A percentile compares a stretch with the other conserved stretches of the same genome.
phyloP scores from a whole-genome alignment of 1,284 basidiomycete species.

The Austroboletus rostrupii region DNA sequence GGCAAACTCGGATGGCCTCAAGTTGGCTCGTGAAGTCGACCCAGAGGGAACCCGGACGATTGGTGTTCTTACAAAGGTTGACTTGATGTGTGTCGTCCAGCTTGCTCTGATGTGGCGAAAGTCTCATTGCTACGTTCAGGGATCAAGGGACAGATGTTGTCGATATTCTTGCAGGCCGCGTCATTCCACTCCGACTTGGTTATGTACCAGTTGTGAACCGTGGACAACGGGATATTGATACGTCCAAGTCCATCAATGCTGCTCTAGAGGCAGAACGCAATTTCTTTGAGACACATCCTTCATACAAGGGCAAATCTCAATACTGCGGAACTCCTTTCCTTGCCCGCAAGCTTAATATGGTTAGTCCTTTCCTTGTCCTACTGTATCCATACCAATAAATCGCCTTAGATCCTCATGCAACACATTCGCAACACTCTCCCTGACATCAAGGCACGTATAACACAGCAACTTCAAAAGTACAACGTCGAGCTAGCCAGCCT shows the following conservation, averaged over 20 bases:
- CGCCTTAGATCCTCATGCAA: slow-evolving; percentile 87
- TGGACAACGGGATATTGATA: slow-evolving; percentile 95
- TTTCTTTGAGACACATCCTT: slow-evolving; percentile 91
- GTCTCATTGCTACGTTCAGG: slow-evolving; percentile 43
- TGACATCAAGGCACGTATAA: slow-evolving; percentile 94
- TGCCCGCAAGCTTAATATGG: slow-evolving; percentile 93
- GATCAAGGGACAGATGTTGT: slow-evolving; percentile 97
- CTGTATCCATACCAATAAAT: slow-evolving; percentile 6
- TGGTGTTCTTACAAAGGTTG: slow-evolving; percentile 96
- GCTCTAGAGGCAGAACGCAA: slow-evolving; percentile 88
- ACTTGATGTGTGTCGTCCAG: slow-evolving; percentile 75
- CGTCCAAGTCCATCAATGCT: slow-evolving; percentile 75
- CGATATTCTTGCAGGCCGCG: slow-evolving; percentile 95
- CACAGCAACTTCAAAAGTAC: slow-evolving; percentile 83
- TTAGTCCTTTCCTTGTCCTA: slow-evolving; percentile 32
- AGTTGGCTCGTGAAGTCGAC: slow-evolving; percentile 94
- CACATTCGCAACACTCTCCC: slow-evolving; percentile 95
- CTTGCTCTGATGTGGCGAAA: background rate
- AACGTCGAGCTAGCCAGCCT: slow-evolving; percentile 81
- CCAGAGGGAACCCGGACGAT: slow-evolving; percentile 95
- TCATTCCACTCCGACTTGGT: slow-evolving; percentile 91
- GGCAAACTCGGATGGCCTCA: slow-evolving; percentile 97
- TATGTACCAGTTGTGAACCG: slow-evolving; percentile 98
- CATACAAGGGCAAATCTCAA: slow-evolving; percentile 90
- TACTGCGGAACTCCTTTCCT: slow-evolving; percentile 99